These are phyloP conservation scores for Verruconis gallopava DNA, from an alignment of 2,329 filamentous ascomycete genomes.

Conservation along the genomic window DNA sequence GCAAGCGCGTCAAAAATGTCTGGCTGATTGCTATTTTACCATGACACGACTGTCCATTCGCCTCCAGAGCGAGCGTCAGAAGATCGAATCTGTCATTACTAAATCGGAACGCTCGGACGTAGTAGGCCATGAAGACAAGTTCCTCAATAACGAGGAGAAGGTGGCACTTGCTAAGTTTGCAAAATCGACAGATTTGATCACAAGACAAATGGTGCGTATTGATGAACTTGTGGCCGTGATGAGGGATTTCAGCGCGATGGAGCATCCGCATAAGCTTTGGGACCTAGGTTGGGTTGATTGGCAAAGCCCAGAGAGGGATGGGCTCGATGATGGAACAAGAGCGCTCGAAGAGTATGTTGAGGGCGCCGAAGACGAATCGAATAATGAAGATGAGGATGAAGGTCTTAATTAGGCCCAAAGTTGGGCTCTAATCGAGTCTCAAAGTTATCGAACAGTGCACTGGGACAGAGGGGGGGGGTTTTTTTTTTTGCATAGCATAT, in stretches of 20 bases:
- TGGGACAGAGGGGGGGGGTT: too few relatives aligned
- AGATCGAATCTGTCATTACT: slow-evolving; percentile 58
- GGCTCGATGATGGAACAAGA: too few relatives aligned
- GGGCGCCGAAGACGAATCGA: neutral
- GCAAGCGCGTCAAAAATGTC: slow-evolving; percentile 52
- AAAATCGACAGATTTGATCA: slow-evolving; percentile 53
- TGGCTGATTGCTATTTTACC: slow-evolving; percentile 77
- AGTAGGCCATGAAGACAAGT: slow-evolving; percentile 67
- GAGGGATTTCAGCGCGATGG: slow-evolving; percentile 41
- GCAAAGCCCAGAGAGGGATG: neutral
- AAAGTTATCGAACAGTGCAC: too few relatives aligned
- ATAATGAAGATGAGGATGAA: neutral
- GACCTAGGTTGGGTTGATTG: slow-evolving; percentile 1
- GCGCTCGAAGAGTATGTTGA: too few relatives aligned
- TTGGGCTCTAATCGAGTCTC: too few relatives aligned
- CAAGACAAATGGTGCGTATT: slow-evolving; percentile 65
- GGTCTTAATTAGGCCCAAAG: too few relatives aligned
- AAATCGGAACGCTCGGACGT: slow-evolving; percentile 81
- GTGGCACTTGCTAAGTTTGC: slow-evolving; percentile 52
- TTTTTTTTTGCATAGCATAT: too few relatives aligned
- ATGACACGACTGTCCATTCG: slow-evolving; percentile 80
- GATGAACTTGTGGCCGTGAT: slow-evolving; percentile 78
- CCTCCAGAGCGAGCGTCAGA: slow-evolving; percentile 59
- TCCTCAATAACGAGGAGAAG: slow-evolving; percentile 62
- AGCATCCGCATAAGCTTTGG: slow-evolving; percentile 1